Percentiles rank a stretch among this genome's conserved stretches.
These are phyloP conservation scores for Eutypa lata DNA, from an alignment of 2,329 filamentous ascomycete species.

Conservation along the genomic window DNA sequence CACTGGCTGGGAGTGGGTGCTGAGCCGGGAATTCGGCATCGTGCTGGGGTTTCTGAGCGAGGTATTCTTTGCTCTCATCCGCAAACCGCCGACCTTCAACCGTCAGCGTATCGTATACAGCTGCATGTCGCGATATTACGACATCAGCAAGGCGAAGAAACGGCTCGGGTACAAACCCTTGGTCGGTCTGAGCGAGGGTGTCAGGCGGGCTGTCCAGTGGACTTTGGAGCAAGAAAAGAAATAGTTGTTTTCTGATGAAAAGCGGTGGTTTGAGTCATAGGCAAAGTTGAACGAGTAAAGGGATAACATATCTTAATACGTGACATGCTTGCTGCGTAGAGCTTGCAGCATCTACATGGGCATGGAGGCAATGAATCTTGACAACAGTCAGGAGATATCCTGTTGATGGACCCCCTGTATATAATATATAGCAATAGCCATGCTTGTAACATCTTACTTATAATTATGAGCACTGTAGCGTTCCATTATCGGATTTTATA, in stretches of 20 bases:
- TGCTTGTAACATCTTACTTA: not conserved
- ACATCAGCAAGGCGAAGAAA: conserved; percentile 70
- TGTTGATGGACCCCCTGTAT: not conserved
- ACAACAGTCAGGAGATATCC: not conserved
- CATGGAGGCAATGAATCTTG: not conserved
- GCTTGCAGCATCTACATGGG: not conserved
- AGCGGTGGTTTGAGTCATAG: not conserved
- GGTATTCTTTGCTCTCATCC: conserved; percentile 44
- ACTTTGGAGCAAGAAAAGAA: conserved; percentile 50
- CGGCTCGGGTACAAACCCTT: conserved; percentile 68
- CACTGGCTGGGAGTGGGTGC: conserved; percentile 51
- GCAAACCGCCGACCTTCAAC: conserved; percentile 55
- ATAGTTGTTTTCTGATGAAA: not conserved
- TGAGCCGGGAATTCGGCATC: conserved; percentile 51
- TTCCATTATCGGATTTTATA: no score
- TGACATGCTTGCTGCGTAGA: not conserved
- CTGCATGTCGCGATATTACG: conserved; percentile 75
- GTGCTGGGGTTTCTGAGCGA: conserved; percentile 53
- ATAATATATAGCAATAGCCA: not conserved
- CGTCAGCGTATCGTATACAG: conserved; percentile 62
- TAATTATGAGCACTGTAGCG: not conserved
- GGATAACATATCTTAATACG: no score
- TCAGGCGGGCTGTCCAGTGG: conserved; percentile 52
- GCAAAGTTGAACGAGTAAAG: no score
- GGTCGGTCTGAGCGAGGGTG: conserved; percentile 63